A percentile compares a stretch with the other conserved stretches of the same genome.
These are phyloP conservation scores for Tuctoria greenei DNA, from an alignment of 176 grass and related monocot species.

Conservation along the genomic window DNA sequence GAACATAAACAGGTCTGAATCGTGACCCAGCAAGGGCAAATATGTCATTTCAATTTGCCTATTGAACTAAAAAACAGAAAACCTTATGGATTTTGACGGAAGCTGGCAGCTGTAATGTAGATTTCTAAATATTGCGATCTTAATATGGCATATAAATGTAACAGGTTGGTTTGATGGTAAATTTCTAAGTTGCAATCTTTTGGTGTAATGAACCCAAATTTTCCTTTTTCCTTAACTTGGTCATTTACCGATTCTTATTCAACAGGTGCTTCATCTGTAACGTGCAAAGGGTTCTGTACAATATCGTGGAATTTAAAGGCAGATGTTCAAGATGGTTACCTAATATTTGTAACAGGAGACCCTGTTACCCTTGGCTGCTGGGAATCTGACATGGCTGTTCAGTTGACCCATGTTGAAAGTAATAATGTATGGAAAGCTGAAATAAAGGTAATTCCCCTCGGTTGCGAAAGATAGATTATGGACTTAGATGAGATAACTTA, in stretches of 20 bases:
- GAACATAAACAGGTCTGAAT: no score
- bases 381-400: conserved; percentile 77
- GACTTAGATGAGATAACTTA: background rate
- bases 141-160: no score
- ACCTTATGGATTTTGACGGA: no score
- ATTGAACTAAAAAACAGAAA: no score
- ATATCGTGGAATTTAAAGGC: conserved; percentile 83
- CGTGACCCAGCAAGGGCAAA: no score
- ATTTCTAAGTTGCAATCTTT: no score
- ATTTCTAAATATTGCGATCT: no score
- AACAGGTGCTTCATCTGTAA: conserved; percentile 57
- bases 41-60: no score
- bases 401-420: conserved; percentile 53
- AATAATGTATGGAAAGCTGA: conserved; percentile 64
- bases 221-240: conserved; percentile 8
- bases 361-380: conserved; percentile 83
- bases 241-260: conserved; percentile 39
- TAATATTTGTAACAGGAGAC: conserved; percentile 76
- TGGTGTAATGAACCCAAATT: no score
- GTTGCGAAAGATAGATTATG: background rate
- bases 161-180: no score
- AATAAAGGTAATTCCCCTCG: conserved; percentile 59
- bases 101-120: no score
- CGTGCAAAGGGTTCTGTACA: conserved; percentile 77
- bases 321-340: conserved; percentile 65